These are phyloP conservation scores for Dorcoceras hygrometricum DNA, from an alignment of 257 asterid genomes.

Conservation along the genomic window DNA sequence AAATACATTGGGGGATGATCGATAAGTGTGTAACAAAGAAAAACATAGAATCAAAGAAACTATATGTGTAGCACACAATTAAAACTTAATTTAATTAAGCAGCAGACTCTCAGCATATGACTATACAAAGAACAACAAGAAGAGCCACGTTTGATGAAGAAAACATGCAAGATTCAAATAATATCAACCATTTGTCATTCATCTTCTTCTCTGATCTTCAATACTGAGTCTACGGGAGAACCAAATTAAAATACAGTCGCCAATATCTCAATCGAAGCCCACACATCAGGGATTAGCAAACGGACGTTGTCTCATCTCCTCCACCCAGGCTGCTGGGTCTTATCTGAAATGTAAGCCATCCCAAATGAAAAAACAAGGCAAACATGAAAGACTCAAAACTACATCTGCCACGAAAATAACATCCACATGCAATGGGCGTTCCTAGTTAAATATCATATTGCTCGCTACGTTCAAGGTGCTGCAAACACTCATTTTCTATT, in stretches of 20 bases:
- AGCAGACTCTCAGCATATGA: neutral
- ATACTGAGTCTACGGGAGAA: neutral
- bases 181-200: neutral
- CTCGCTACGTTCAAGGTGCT: neutral
- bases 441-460: neutral
- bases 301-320: conserved; percentile 39
- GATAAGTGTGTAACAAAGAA: neutral
- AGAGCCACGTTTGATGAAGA: neutral
- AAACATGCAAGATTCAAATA: neutral
- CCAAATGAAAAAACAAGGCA: neutral
- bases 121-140: neutral
- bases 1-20: neutral
- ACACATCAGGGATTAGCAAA: neutral
- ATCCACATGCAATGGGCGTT: neutral
- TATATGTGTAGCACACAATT: neutral
- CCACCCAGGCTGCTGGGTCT: conserved; percentile 53
- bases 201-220: neutral
- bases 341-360: conserved; percentile 33
- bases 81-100: neutral
- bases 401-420: neutral
- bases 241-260: neutral
- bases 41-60: neutral
- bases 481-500: neutral
- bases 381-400: neutral
- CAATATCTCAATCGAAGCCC: neutral